Evolutionary conservation across 148 eudicot genomes (phyloP), one percentile per base, ranked within the genome.

Genomic region (Spergularia bocconei): DNA sequence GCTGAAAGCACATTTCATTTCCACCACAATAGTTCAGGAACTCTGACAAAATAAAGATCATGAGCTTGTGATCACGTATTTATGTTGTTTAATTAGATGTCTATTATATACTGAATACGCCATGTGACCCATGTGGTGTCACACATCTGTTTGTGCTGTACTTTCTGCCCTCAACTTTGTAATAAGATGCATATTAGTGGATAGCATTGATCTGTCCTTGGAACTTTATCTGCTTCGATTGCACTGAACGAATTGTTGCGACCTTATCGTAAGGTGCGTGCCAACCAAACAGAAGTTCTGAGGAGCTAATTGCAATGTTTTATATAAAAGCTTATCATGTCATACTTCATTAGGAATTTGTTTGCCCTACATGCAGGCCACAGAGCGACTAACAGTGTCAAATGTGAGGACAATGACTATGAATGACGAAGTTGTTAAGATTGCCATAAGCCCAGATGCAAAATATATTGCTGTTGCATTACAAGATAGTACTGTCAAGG

Each of bases 401-500:
- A 85, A 88, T 73, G 81, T 74, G 73, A 87, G 84, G 84, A 86
- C 85, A 64, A 72, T 90, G 81, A 87, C 87, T 79, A 83, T 95
- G 99, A 88, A 89, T 73, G 91, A 88, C 70, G 97, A 92, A 76
- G 90, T 90, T 81, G 74, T 92, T 67, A 96, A 82, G 77, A 87
- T 95, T 81, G 96, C 85, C 70, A 84, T 87, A 68, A 95, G 96
- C 81, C 92, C 97, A 53, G 92, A 92, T 85, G 93, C 91, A 33
- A 95, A 91, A 84, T 85, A 88, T 76, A 88, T 92, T 69, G 97
- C 97, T 54, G 94, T 88, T 80, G 92, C 97, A 6, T 81, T 92
- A 78, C 79, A 90, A 79, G 97, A 95, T 84, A 86, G 86, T 85
- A 95, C 92, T 33, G 92, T 95, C 72, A 88, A 90, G 97, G 99